Evolutionary conservation across 2,329 filamentous ascomycete genomes (phyloP).

Genomic region (Phaeoacremonium minimum): DNA sequence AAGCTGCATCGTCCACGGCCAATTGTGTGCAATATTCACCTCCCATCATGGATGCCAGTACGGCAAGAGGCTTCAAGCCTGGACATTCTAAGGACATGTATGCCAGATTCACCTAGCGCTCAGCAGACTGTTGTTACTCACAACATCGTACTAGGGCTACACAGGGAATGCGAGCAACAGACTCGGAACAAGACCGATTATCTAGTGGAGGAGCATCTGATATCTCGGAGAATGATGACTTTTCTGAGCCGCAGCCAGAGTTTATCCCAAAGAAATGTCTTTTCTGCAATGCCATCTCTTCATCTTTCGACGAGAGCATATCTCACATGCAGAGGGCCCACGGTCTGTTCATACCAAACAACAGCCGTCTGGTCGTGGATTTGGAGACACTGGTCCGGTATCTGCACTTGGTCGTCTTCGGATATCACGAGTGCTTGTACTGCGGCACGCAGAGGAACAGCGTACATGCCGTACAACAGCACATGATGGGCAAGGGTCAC

Average conservation of each 20-base stretch:
- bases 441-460: slow-evolving; percentile 36
- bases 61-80: no score
- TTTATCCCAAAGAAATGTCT: slow-evolving; percentile 25
- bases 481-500: slow-evolving; percentile 40
- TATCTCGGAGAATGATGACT: no score
- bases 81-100: no score
- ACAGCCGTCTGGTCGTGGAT: slow-evolving; percentile 33
- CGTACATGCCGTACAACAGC: slow-evolving; percentile 36
- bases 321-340: slow-evolving; percentile 41
- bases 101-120: no score
- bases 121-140: no score
- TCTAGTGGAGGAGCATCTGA: no score
- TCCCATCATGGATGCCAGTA: no score
- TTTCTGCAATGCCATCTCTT: slow-evolving; percentile 27
- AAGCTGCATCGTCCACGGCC: no score
- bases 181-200: no score
- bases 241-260: not conserved
- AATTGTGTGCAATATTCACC: no score
- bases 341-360: slow-evolving; percentile 34
- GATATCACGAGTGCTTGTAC: slow-evolving; percentile 40
- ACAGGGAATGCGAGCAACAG: no score
- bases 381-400: slow-evolving; percentile 38
- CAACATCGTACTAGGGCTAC: no score
- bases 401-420: slow-evolving; percentile 36
- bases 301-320: slow-evolving; percentile 26